phyloP scores from a whole-genome alignment of 257 asterid genomes.

The Eucommia ulmoides region DNA sequence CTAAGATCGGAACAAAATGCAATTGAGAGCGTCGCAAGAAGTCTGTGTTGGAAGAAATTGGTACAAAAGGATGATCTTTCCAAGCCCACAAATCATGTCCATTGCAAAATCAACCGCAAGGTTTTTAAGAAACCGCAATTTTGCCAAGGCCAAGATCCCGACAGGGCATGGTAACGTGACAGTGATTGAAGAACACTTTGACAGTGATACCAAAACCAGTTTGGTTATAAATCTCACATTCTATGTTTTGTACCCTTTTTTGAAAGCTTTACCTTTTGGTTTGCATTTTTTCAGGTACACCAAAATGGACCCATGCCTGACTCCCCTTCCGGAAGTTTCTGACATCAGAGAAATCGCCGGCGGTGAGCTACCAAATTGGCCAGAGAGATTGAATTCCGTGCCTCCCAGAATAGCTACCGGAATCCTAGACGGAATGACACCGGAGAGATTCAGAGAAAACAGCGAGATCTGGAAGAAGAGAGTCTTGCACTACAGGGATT shows the following conservation, averaged over 20 bases:
- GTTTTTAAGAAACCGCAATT: conserved; percentile 55
- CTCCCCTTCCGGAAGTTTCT: conserved; percentile 76
- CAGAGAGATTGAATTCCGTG: conserved; percentile 52
- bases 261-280: neutral
- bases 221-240: too few relatives aligned
- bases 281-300: conserved; percentile 43
- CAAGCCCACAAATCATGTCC: conserved; percentile 66
- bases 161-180: conserved; percentile 66
- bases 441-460: conserved; percentile 31
- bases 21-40: conserved; percentile 59
- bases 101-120: conserved; percentile 54
- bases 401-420: conserved; percentile 71
- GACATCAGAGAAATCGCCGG: conserved; percentile 53
- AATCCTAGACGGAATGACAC: conserved; percentile 39
- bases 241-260: neutral
- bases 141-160: conserved; percentile 60
- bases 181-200: neutral
- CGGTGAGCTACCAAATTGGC: conserved; percentile 65
- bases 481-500: conserved; percentile 49
- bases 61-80: conserved; percentile 59
- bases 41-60: conserved; percentile 85
- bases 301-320: conserved; percentile 71
- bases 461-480: conserved; percentile 59
- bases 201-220: neutral
- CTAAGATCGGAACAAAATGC: conserved; percentile 49